phyloP scores from a whole-genome alignment of 2,329 filamentous ascomycete genomes.

The Helicocarpus griseus region DNA sequence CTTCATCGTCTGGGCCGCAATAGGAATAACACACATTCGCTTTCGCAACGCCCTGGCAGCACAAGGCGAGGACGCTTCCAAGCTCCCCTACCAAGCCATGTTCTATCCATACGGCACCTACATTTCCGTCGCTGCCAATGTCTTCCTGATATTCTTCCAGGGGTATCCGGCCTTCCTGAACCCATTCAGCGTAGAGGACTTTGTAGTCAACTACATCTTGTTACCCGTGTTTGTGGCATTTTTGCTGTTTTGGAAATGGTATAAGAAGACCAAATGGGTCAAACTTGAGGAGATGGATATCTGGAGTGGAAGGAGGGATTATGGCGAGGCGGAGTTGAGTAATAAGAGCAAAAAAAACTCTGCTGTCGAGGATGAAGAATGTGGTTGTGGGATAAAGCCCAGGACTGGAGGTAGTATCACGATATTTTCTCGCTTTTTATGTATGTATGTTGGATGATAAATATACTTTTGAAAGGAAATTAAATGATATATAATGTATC shows the following conservation, averaged over 20 bases:
- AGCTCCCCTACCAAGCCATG: slow-evolving; percentile 40
- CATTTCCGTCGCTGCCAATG: slow-evolving; percentile 38
- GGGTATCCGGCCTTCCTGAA: slow-evolving; percentile 45
- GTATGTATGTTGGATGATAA: neutral
- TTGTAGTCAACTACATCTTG: slow-evolving; percentile 48
- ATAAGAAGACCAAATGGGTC: slow-evolving; percentile 28
- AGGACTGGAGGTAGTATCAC: neutral
- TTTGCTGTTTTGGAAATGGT: slow-evolving; percentile 39
- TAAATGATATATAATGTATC: neutral
- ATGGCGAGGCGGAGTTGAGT: slow-evolving; percentile 10
- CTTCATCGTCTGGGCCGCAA: slow-evolving; percentile 32
- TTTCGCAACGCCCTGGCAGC: slow-evolving; percentile 30
- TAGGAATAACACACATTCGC: slow-evolving; percentile 33
- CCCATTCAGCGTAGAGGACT: slow-evolving; percentile 41
- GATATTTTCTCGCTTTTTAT: neutral
- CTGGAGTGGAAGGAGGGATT: slow-evolving; percentile 26
- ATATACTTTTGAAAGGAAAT: neutral
- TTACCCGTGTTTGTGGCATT: slow-evolving; percentile 41
- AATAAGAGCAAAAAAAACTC: slow-evolving; percentile 4
- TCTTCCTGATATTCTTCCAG: slow-evolving; percentile 43
- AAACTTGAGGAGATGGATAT: slow-evolving; percentile 31
- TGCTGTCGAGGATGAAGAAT: slow-evolving; percentile 15
- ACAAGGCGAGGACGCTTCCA: slow-evolving; percentile 27
- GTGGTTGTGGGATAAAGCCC: slow-evolving; percentile 20
- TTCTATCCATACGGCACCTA: slow-evolving; percentile 46